Base-by-base conservation (phyloP, 805 yeast species). In the Cyberlindnera japonica region DNA sequence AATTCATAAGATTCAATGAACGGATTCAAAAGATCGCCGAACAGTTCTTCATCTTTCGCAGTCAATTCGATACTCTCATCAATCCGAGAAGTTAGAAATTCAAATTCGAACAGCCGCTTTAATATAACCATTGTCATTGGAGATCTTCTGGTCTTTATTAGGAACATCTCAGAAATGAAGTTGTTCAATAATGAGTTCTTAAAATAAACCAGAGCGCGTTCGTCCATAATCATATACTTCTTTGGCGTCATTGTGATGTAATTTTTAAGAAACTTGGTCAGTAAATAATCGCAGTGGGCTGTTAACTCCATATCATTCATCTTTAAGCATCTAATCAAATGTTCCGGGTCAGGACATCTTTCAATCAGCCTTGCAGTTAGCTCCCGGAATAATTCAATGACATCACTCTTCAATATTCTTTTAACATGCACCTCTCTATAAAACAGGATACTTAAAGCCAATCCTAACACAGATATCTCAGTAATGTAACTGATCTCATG, bases 1-100 rank as follows among this genome's bases (percentile, higher is more conserved):
- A 53, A 18, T 23, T 53, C 57, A 38, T 50, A 53, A 4, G 57
- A 50, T 30, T 53, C 57, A 3, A 53, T 30, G 38, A 53, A 50
- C 14, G 57, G 57, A 22, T 50, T 42, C 14, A 53, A 33, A 1
- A 50, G 36, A 6, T 49, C 27, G 6, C 33, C 27, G 19, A 52
- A 50, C n/a, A 53, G 26, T 20, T 32, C 33, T 12, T 22, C 17
- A n/a, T 37, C 44, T 10, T 18, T 13, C 3, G 23, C 15, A 6
- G 44, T 19, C 1, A 41, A 23, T 15, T 38, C 33, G 2, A 24
- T 13, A 6, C 30, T 11, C 11, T 48, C 45, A 21, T 44, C 43
- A 15, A 50, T 44, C 9, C 26, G 15, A 4, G 51, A 40, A 2
- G 51, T 47, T 3, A 50, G 29, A 33, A 53, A 53, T 35, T 53